Conservation (phyloP, 768 basidiomycete species). For the Terana coerulea region DNA sequence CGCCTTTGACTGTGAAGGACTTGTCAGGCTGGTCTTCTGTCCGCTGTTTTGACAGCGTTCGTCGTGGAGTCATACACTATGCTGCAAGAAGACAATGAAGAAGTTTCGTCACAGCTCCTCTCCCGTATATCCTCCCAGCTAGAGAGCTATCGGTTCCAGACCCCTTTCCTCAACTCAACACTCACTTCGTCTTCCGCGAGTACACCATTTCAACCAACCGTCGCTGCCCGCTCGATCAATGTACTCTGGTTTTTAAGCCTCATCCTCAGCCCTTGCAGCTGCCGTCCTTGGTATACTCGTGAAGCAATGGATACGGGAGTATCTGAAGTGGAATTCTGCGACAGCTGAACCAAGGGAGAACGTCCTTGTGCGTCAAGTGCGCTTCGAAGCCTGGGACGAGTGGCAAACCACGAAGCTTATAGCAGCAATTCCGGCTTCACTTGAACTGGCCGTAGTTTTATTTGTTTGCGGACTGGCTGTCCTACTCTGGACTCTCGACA, state of each 20-base stretch:
- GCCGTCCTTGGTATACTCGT: slow-evolving; percentile 5
- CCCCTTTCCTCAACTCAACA: neutral
- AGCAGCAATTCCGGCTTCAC: slow-evolving; percentile 16
- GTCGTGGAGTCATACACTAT: neutral
- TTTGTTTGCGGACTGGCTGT: slow-evolving; percentile 22
- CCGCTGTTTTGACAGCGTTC: slow-evolving; percentile 9
- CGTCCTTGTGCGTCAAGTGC: slow-evolving; percentile 22
- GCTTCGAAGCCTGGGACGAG: slow-evolving; percentile 17
- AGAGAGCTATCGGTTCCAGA: neutral
- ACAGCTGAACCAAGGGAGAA: slow-evolving; percentile 19
- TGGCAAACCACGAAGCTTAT: slow-evolving; percentile 20
- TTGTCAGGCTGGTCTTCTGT: slow-evolving; percentile 9
- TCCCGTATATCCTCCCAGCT: neutral
- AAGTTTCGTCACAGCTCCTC: slow-evolving; percentile 12
- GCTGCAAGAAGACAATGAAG: slow-evolving; percentile 9
- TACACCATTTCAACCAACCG: neutral
- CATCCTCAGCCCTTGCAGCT: slow-evolving; percentile 7
- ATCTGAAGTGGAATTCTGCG: slow-evolving; percentile 9
- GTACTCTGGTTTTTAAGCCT: slow-evolving; percentile 11
- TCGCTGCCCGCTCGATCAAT: neutral
- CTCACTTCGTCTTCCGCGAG: neutral
- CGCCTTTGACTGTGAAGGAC: slow-evolving; percentile 20
- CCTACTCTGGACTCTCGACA: slow-evolving; percentile 17
- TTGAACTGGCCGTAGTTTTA: slow-evolving; percentile 18
- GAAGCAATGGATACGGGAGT: slow-evolving; percentile 11